Percentiles rank a stretch among this genome's conserved stretches.
Evolutionary conservation across 176 grass and related monocot species (phyloP).

Genomic region (Carex pumila): DNA sequence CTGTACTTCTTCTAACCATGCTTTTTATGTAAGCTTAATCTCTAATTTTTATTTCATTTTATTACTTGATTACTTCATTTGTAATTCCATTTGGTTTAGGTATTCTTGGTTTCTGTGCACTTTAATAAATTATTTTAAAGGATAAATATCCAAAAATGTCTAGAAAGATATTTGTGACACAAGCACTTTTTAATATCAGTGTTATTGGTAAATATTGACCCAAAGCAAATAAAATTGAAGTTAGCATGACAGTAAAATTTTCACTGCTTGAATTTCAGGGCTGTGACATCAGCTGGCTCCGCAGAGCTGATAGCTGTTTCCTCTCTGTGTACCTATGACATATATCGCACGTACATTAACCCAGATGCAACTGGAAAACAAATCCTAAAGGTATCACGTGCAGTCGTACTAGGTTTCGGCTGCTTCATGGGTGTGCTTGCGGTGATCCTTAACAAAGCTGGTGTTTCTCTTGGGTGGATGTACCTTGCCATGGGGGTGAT

Average conservation of each 20-base stretch:
- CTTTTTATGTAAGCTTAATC: conserved; percentile 49
- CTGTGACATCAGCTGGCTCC: conserved; percentile 70
- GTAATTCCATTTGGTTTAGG: neutral
- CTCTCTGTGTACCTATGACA: conserved; percentile 65
- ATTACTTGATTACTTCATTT: neutral
- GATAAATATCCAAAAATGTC: neutral
- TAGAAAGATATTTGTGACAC: neutral
- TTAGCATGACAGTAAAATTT: neutral
- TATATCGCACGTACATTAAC: conserved; percentile 66
- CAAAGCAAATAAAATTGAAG: neutral
- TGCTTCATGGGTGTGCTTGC: conserved; percentile 66
- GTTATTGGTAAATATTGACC: neutral
- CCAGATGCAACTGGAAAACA: conserved; percentile 57
- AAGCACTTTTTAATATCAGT: neutral
- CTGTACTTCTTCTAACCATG: conserved; percentile 71
- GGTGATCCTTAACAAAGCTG: conserved; percentile 55
- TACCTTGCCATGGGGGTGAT: conserved; percentile 74
- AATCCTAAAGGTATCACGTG: conserved; percentile 60
- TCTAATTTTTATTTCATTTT: neutral
- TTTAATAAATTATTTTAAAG: neutral
- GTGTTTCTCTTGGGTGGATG: conserved; percentile 75
- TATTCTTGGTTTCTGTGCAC: neutral
- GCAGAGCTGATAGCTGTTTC: conserved; percentile 65
- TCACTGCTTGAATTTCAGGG: conserved; percentile 28
- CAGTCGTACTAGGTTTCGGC: conserved; percentile 41